A percentile compares a stretch with the other conserved stretches of the same genome.
phyloP scores from a whole-genome alignment of 192 early-diverging fungal genomes.

The Backusella morwellensis region DNA sequence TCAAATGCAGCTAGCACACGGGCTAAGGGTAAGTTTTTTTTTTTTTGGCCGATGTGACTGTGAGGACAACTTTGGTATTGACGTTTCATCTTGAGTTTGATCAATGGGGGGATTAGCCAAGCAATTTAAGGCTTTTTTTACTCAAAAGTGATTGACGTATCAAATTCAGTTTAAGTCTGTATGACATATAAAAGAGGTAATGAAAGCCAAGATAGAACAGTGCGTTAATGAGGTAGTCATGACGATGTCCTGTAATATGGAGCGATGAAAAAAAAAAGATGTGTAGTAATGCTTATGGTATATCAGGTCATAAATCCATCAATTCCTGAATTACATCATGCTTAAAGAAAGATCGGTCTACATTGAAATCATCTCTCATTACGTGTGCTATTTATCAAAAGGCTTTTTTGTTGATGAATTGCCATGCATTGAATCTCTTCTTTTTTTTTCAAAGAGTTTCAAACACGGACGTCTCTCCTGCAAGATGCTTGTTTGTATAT shows the following conservation, averaged over 20 bases:
- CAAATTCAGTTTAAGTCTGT: not conserved
- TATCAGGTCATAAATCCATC: not conserved
- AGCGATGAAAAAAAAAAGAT: not conserved
- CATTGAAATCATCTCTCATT: not conserved
- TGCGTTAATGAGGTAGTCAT: not conserved
- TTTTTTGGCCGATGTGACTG: not conserved
- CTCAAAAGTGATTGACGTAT: too few species aligned
- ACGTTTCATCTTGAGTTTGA: not conserved
- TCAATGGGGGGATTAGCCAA: not conserved
- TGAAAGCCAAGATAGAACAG: not conserved
- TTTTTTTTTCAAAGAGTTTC: not conserved
- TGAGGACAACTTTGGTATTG: not conserved
- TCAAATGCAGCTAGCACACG: not conserved
- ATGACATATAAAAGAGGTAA: not conserved
- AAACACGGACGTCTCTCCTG: not conserved
- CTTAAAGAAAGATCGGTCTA: not conserved
- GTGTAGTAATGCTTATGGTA: not conserved
- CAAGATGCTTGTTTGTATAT: not conserved
- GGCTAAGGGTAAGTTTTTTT: not conserved
- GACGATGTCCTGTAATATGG: not conserved
- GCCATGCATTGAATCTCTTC: not conserved
- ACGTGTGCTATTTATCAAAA: not conserved
- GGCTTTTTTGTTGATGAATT: not conserved
- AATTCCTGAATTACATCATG: not conserved
- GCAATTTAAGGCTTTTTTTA: not conserved